phyloP scores from a whole-genome alignment of 208 protist genomes.

The Crithidia fasciculata region DNA sequence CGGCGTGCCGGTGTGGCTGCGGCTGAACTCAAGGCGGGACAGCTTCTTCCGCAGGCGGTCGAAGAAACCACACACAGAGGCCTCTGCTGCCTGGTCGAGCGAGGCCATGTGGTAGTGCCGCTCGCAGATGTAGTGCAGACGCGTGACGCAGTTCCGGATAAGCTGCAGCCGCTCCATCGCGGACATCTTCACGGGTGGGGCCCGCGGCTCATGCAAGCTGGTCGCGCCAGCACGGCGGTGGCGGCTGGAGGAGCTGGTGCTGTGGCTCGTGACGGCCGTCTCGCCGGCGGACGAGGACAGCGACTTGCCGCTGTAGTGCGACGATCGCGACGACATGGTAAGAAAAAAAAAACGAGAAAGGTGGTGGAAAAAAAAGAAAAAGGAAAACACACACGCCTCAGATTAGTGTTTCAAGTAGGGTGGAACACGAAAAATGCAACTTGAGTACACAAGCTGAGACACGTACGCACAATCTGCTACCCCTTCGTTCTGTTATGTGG shows the following conservation, averaged over 20 bases:
- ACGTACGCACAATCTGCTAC: too few species aligned
- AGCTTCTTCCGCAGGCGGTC: constrained; percentile 57
- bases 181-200: constrained; percentile 73
- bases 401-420: too few species aligned
- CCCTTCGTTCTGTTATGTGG: too few species aligned
- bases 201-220: constrained; percentile 35
- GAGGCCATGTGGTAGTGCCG: constrained; percentile 59
- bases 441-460: neutral
- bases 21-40: constrained; percentile 65
- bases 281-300: constrained; percentile 61
- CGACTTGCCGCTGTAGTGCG: constrained; percentile 59
- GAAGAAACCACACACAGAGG: constrained; percentile 55
- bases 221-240: constrained; percentile 44
- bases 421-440: constrained; percentile 1
- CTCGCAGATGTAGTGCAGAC: constrained; percentile 82
- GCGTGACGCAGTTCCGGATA: constrained; percentile 75
- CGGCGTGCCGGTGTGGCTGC: constrained; percentile 42
- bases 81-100: constrained; percentile 72
- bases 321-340: constrained; percentile 67
- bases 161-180: constrained; percentile 71
- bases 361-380: constrained; percentile 1
- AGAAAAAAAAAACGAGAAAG: neutral
- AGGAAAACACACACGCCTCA: neutral
- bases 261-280: constrained; percentile 52
- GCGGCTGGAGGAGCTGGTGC: constrained; percentile 48